A percentile compares a stretch with the other conserved stretches of the same genome.
These are phyloP conservation scores for Polytrichum formosum DNA, from an alignment of 225 moss, liverwort and hornwort genomes.

Conservation along the genomic window DNA sequence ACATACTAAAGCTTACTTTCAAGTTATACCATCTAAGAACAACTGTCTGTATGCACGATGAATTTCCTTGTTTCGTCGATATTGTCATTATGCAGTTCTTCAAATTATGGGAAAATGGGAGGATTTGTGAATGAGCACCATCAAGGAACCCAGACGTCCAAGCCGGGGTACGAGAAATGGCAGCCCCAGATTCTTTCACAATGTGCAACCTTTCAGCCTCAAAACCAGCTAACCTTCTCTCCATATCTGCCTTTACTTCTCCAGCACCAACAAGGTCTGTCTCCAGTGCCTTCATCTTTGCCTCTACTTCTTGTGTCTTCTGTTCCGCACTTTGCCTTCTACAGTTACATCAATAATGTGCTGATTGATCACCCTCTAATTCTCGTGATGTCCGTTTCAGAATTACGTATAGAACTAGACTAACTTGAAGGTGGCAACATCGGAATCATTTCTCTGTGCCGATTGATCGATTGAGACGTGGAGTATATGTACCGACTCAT, in stretches of 20 bases:
- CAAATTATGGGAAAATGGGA: too few relatives aligned
- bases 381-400: too few relatives aligned
- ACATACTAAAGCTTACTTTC: too few relatives aligned
- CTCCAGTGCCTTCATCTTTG: constrained; percentile 52
- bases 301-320: constrained; percentile 45
- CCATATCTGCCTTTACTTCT: constrained; percentile 56
- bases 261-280: constrained; percentile 54
- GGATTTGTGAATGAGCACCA: constrained; percentile 29
- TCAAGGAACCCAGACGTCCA: constrained; percentile 88
- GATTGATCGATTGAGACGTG: too few relatives aligned
- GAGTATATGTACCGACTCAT: too few relatives aligned
- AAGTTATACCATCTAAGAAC: too few relatives aligned
- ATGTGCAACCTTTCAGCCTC: constrained; percentile 53
- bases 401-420: neutral
- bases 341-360: constrained; percentile 11
- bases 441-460: too few relatives aligned
- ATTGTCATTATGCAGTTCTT: too few relatives aligned
- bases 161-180: constrained; percentile 55
- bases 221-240: constrained; percentile 50
- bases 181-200: constrained; percentile 41
- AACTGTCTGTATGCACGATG: too few relatives aligned
- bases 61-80: too few relatives aligned
- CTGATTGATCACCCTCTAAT: too few relatives aligned
- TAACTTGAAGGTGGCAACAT: too few relatives aligned
- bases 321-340: constrained; percentile 52